Percentiles rank a stretch among this genome's conserved stretches.
phyloP scores from a whole-genome alignment of 352 stramenopile genomes.

The Thraustochytrium sp. region DNA sequence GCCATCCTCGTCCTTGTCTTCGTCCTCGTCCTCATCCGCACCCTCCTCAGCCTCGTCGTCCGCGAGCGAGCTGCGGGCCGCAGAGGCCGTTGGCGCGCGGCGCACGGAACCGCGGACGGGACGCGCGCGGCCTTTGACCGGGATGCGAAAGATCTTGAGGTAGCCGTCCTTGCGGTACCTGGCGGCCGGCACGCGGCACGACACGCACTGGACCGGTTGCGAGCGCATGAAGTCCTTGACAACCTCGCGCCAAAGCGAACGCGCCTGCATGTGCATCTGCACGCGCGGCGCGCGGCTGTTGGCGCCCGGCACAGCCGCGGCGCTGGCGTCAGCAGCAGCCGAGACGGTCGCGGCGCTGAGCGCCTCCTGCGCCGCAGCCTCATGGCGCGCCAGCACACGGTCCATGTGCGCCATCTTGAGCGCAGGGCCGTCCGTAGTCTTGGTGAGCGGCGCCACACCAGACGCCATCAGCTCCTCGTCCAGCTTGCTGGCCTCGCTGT shows the following conservation, averaged over 20 bases:
- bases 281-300: constrained; percentile 44
- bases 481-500: constrained; percentile 64
- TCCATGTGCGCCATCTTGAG: constrained; percentile 42
- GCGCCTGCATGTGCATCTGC: constrained; percentile 48
- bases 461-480: constrained; percentile 51
- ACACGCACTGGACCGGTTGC: constrained; percentile 88
- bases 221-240: constrained; percentile 79
- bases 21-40: background rate
- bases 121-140: constrained; percentile 23
- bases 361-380: background rate
- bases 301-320: background rate
- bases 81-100: too few species aligned
- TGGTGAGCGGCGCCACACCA: constrained; percentile 32
- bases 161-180: constrained; percentile 91
- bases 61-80: too few species aligned
- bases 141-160: constrained; percentile 95
- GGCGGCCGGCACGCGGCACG: constrained; percentile 90
- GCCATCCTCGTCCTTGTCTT: background rate
- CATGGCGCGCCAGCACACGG: background rate
- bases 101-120: background rate
- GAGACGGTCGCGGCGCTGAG: background rate
- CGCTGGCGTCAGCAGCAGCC: background rate
- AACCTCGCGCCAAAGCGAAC: constrained; percentile 51
- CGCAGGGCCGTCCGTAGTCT: constrained; percentile 50
- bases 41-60: background rate